Percentiles rank a stretch among this genome's conserved stretches.
These are phyloP conservation scores for button mushroom (Agaricus bisporus) DNA, from an alignment of 768 basidiomycete genomes.

Conservation along the genomic window DNA sequence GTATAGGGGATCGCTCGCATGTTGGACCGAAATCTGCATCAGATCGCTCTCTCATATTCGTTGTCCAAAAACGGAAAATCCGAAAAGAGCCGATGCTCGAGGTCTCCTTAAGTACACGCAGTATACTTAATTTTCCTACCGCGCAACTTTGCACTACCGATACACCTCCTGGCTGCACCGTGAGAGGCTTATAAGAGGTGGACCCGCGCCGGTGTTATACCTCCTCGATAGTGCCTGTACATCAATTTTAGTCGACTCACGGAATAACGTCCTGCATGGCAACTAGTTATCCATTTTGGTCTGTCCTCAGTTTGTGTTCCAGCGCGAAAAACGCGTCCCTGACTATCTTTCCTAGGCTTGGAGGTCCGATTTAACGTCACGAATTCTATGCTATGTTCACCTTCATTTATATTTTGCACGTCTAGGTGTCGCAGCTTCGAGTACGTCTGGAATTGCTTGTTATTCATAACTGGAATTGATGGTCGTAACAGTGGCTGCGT, in stretches of 20 bases:
- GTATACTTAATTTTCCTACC: not conserved
- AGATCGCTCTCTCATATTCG: no score
- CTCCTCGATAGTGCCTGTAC: not conserved
- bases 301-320: constrained; percentile 13
- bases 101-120: no score
- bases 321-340: not conserved
- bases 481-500: constrained; percentile 59
- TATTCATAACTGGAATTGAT: not conserved
- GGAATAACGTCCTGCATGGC: constrained; percentile 25
- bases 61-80: not conserved
- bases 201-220: not conserved
- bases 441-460: constrained; percentile 28
- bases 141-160: not conserved
- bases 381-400: constrained; percentile 10
- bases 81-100: constrained; percentile 4
- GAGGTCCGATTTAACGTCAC: constrained; percentile 36
- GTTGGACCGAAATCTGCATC: no score
- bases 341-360: constrained; percentile 39
- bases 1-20: no score
- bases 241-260: not conserved
- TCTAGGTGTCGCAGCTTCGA: constrained; percentile 56
- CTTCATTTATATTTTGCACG: not conserved
- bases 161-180: not conserved
- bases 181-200: constrained; percentile 4
- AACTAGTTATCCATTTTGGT: constrained; percentile 47